Conservation (phyloP, 148 eudicot genomes). For the Nepenthes mirabilis region DNA sequence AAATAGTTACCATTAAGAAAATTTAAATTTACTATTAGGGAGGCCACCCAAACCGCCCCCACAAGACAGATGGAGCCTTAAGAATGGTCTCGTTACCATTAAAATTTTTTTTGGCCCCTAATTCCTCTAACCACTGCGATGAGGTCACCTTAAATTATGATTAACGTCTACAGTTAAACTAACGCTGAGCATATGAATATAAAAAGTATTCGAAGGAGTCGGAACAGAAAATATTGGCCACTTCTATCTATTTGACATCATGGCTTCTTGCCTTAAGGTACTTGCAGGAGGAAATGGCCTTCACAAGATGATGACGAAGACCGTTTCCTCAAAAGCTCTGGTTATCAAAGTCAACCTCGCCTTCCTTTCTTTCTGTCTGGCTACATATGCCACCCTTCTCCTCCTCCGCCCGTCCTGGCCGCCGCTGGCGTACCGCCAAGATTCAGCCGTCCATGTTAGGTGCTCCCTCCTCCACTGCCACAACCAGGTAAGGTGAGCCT, state of each 20-base stretch:
- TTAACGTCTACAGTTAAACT: background rate
- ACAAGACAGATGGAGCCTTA: no score
- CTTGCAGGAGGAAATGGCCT: constrained; percentile 13
- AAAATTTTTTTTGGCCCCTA: no score
- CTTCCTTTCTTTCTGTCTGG: constrained; percentile 50
- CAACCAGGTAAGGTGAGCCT: constrained; percentile 96
- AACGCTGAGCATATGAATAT: background rate
- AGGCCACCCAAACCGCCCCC: no score
- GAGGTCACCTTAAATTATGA: no score
- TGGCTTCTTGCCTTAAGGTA: constrained; percentile 15
- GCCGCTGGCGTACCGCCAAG: constrained; percentile 20
- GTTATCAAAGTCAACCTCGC: constrained; percentile 60
- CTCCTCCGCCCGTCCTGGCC: constrained; percentile 39
- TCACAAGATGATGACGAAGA: constrained; percentile 30
- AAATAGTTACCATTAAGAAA: no score
- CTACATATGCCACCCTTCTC: constrained; percentile 52
- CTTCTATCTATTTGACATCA: background rate
- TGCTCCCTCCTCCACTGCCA: constrained; percentile 66
- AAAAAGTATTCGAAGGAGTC: background rate
- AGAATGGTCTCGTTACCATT: no score
- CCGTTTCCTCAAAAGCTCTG: constrained; percentile 58
- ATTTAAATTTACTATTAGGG: no score
- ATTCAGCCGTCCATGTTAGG: constrained; percentile 19
- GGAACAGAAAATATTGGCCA: background rate
- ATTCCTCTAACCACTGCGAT: no score